Evolutionary conservation across 192 early-diverging fungal genomes (phyloP), one percentile per base, ranked within the genome.

Genomic region (Haplosporangium gracile): DNA sequence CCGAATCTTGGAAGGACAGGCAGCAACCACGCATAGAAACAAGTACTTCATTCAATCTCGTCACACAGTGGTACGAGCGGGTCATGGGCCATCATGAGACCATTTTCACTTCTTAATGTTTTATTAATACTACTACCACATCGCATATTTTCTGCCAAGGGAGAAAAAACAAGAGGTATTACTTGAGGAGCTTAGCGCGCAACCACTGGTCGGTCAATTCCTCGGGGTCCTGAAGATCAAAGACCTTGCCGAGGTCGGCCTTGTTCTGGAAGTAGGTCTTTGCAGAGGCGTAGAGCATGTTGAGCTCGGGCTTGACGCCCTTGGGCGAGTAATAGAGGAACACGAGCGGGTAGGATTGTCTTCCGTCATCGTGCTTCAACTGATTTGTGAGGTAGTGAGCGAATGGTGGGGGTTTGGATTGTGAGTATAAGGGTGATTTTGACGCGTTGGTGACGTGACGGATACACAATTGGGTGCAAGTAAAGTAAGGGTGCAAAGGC

Each of bases 331-430:
- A 94, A 76, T 93, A 94, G 22, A 95, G 83, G 72, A 95, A 93
- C 5, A 95, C 90, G 32, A 97, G 87, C 0, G 97, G 97, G 55
- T 92, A 97, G 11, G 92, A 93, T 22, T 92, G 87, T 9, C 96
- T 92, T 20, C 95, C 96, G 80, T 93, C 92, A 72, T 76, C 73
- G 53, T 93, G 91, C 55, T 90, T 90, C 16, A 92, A 70, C 91
- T 93, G 80, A 45, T 36, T 15, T 65, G 26, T 26, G 13, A 29
- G 7, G 55, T 57, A 26, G 55, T 71, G 1, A 57, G 26, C 16
- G 55, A 1, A 10, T 65, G 29, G 11, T 34, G 43, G 43, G 43
- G 47, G 18, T 18, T 51, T 16, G 0, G 16, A 18, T 51, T 0
- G 15, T 18, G 24, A 6, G 22, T 38, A 34, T 40, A 24, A 42